Base-by-base conservation (phyloP, 495 filamentous ascomycete genomes). In the Annulohypoxylon bovei region DNA sequence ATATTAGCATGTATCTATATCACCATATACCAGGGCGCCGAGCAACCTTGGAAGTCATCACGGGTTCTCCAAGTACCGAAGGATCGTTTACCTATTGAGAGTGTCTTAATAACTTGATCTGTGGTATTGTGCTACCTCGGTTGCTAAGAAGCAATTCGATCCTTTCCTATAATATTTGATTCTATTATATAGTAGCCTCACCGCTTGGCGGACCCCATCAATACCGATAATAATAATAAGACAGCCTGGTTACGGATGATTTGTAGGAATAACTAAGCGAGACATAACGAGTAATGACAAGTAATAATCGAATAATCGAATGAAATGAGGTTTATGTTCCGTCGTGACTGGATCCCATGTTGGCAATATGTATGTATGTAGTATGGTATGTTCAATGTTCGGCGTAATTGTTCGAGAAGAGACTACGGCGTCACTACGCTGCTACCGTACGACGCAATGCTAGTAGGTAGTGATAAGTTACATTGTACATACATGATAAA, bases 11-110 rank as follows among this genome's bases (percentile, higher is more conserved):
- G n/a, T n/a, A n/a, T n/a, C n/a, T n/a, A n/a, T 46, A 37, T 23
- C 25, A 40, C 20, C 7, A 53, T 44, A 27, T 58, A 20, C 47
- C 55, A 37, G 67, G 61, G 53, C 61, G 55, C 22, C 30, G 16
- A 16, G 46, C 2, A 6, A 37, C 33, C 9, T 37, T 6, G 33
- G 56, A 62, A 33, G 27, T 69, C 23, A 27, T 58, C 12, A 63
- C 50, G 35, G 53, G 35, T 70, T 61, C 8, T 65, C 16, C 53
- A 61, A 61, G 49, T 65, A 70, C 61, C 55, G 61, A 56, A 65
- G 39, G 55, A 65, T 65, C 44, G 23, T 20, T 37, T 47, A n/a
- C 18, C 33, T 39, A 27, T 56, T 39, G 39, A 12, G 32, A 56
- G 18, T 22, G 20, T 25, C 20, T 35, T n/a, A 23, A 23, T 23